phyloP scores from a whole-genome alignment of 345 rosid species.

The Populus euphratica region DNA sequence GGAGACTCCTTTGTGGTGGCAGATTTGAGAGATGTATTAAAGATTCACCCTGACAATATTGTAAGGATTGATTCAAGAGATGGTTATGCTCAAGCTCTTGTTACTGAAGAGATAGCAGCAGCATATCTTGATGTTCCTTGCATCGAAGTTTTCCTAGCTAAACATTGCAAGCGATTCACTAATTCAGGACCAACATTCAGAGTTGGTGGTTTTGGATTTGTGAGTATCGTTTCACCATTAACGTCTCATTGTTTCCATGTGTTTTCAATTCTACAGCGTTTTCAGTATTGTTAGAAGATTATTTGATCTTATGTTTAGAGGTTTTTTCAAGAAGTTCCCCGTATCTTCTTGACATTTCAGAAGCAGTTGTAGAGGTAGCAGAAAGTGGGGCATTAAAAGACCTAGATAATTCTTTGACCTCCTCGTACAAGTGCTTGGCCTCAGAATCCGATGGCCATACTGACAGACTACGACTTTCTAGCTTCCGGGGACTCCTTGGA shows the following conservation, averaged over 20 bases:
- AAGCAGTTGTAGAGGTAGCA: conserved; percentile 14
- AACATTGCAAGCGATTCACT: conserved; percentile 22
- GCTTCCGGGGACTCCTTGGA: conserved; percentile 18
- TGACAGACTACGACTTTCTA: conserved; percentile 1
- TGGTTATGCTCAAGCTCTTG: conserved; percentile 13
- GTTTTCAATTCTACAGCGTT: too few relatives aligned
- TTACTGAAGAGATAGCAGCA: conserved; percentile 12
- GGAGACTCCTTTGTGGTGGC: conserved; percentile 25
- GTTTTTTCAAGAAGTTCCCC: conserved; percentile 19
- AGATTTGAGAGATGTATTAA: conserved; percentile 12
- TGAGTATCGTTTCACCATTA: neutral
- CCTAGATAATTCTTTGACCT: conserved; percentile 2
- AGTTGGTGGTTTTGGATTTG: conserved; percentile 34
- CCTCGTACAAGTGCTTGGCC: conserved; percentile 10
- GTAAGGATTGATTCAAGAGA: conserved; percentile 1
- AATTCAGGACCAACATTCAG: conserved; percentile 7
- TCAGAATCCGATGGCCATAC: neutral
- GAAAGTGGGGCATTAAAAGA: conserved; percentile 21
- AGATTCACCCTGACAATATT: conserved; percentile 12
- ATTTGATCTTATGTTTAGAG: neutral
- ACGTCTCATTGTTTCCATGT: too few relatives aligned
- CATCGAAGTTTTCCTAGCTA: conserved; percentile 24
- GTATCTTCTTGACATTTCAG: conserved; percentile 24
- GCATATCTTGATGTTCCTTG: conserved; percentile 27
- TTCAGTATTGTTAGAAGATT: too few relatives aligned